phyloP scores from a whole-genome alignment of 306 rosid species.

The Pachyrhizus erosus region DNA sequence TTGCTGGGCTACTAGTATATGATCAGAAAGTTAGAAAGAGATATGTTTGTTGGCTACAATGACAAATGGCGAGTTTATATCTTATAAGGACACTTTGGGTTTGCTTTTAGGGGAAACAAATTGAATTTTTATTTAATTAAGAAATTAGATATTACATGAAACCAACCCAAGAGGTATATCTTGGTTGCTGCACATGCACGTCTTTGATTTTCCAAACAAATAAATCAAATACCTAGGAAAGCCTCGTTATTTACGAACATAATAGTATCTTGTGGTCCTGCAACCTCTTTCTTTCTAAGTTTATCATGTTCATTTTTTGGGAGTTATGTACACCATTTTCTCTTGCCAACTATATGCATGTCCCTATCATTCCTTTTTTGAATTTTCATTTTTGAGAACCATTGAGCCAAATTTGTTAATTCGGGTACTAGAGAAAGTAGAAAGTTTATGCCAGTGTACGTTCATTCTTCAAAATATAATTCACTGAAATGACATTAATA shows the following conservation, averaged over 20 bases:
- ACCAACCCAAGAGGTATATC: constrained; percentile 17
- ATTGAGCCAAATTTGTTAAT: not conserved
- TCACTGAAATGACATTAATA: not conserved
- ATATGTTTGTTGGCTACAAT: not conserved
- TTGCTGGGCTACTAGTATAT: not conserved
- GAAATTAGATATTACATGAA: not conserved
- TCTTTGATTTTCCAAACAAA: not conserved
- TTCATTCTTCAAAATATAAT: not conserved
- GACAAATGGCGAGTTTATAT: not conserved
- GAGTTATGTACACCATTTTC: not conserved
- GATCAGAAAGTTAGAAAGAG: not conserved
- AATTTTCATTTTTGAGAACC: not conserved
- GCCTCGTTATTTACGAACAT: not conserved
- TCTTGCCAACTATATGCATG: constrained; percentile 11
- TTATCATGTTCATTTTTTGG: not conserved
- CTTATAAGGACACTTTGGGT: not conserved
- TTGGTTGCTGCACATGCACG: constrained; percentile 21
- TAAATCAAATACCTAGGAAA: not conserved
- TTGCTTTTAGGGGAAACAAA: constrained; percentile 19
- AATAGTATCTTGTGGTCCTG: constrained; percentile 19
- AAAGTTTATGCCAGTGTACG: not conserved
- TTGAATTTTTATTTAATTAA: not conserved
- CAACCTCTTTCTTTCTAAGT: constrained; percentile 23
- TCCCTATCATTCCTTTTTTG: not conserved
- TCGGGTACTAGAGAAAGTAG: not conserved